phyloP scores from a whole-genome alignment of 495 filamentous ascomycete species.

The Talaromyces liani region DNA sequence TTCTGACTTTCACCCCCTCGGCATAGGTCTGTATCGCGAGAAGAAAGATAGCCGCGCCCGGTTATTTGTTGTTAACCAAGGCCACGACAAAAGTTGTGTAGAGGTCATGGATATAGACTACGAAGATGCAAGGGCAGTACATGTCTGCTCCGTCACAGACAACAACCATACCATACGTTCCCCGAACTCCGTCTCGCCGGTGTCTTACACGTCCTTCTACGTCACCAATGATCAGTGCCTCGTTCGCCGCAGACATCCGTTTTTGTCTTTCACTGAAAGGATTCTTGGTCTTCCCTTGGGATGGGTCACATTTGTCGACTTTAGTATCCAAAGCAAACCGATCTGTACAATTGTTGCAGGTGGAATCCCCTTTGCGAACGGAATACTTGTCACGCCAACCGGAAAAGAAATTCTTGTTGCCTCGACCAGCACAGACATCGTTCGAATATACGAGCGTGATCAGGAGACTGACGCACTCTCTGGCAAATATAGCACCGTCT shows the following conservation, averaged over 20 bases:
- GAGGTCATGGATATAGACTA: constrained; percentile 9
- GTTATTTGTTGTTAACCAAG: constrained; percentile 5
- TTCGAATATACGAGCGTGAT: constrained; percentile 5
- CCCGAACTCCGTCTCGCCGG: background rate
- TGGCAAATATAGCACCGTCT: background rate
- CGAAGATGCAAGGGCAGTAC: background rate
- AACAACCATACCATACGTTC: constrained; percentile 4
- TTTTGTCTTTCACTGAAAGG: constrained; percentile 6
- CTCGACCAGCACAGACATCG: constrained; percentile 6
- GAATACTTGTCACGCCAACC: constrained; percentile 8
- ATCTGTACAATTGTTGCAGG: constrained; percentile 4
- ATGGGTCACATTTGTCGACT: constrained; percentile 6
- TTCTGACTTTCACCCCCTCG: constrained; percentile 3
- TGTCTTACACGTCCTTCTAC: constrained; percentile 8
- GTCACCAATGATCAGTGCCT: constrained; percentile 7
- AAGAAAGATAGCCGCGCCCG: background rate
- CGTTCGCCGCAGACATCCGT: constrained; percentile 1
- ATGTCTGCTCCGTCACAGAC: background rate
- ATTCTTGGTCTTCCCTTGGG: constrained; percentile 4
- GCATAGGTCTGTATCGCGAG: background rate
- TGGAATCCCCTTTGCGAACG: constrained; percentile 4
- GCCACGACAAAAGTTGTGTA: background rate
- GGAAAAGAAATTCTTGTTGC: constrained; percentile 7
- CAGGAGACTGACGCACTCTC: constrained; percentile 1
- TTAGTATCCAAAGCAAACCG: background rate